A percentile compares a stretch with the other conserved stretches of the same genome.
These are phyloP conservation scores for Brassica incana DNA, from an alignment of 345 rosid genomes.

Conservation along the genomic window DNA sequence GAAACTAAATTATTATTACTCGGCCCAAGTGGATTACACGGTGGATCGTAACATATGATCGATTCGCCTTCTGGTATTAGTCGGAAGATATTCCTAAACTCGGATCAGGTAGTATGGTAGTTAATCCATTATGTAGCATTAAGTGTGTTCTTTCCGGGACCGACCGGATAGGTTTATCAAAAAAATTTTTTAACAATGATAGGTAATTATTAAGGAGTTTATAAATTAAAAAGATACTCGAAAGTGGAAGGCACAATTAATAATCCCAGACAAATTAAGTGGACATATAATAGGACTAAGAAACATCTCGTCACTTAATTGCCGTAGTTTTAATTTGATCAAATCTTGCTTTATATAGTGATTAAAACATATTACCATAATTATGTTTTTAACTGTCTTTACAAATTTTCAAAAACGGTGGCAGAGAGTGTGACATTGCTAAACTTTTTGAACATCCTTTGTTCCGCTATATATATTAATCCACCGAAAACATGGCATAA, in stretches of 20 bases:
- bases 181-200: neutral
- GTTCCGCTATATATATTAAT: neutral
- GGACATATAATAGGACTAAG: neutral
- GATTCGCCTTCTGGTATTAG: no score
- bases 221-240: constrained; percentile 2
- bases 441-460: constrained; percentile 26
- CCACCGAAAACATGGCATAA: constrained; percentile 21
- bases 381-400: constrained; percentile 23
- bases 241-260: constrained; percentile 37
- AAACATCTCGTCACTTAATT: neutral
- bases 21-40: no score
- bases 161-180: no score
- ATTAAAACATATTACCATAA: constrained; percentile 32
- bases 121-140: no score
- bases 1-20: no score
- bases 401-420: constrained; percentile 30
- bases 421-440: constrained; percentile 27
- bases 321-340: constrained; percentile 12
- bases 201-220: constrained; percentile 20
- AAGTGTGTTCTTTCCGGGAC: no score
- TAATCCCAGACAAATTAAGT: constrained; percentile 2
- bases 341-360: constrained; percentile 31
- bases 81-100: no score
- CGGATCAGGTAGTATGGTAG: no score
- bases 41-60: no score